Evolutionary conservation across 2,329 filamentous ascomycete species (phyloP), one percentile per base, ranked within the genome.

Genomic region (Bipolaris bicolor): DNA sequence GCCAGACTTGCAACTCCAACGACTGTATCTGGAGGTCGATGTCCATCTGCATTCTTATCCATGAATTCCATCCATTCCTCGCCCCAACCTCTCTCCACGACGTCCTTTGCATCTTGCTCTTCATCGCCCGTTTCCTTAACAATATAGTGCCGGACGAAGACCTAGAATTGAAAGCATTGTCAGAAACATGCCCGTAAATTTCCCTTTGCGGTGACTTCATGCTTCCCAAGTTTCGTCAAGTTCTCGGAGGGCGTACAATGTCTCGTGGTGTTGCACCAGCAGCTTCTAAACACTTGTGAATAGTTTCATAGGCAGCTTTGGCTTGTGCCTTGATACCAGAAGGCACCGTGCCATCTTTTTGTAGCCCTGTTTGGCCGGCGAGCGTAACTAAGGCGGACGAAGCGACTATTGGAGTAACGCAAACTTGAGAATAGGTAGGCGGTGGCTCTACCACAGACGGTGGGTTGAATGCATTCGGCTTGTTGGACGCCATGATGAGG

Each of bases 21-120:
- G 6, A 76, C 73, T 5, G 73, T 76, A 54, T 76, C 73, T n/a
- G 74, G 74, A 3, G 74, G 74, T 40, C 68, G 64, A 58, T 76
- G 72, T 11, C 73, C 73, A 11, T 67, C 62, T 4, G 53, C 69
- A 4, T 75, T 64, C 18, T 57, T 50, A 47, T 76, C 71, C 74
- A 76, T 75, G 41, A 73, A 76, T 29, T 73, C 63, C 2, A 71
- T 71, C 74, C 74, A 76, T 7, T 67, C 39, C 2, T 71, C 60
- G 24, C 63, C 73, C 74, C 73, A 76, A 1, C 70, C 74, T 7
- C 69, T 50, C 24, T 70, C 65, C 36, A 70, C 67, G 20, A 70
- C 57, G 31, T 71, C 66, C 34, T 65, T 50, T 20, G 55, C 49
- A 26, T 70, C 65, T 10, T 67, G 58, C 5, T 66, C 62, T 5